phyloP scores from a whole-genome alignment of 441 rosid genomes.

The Aquilaria agallochum region DNA sequence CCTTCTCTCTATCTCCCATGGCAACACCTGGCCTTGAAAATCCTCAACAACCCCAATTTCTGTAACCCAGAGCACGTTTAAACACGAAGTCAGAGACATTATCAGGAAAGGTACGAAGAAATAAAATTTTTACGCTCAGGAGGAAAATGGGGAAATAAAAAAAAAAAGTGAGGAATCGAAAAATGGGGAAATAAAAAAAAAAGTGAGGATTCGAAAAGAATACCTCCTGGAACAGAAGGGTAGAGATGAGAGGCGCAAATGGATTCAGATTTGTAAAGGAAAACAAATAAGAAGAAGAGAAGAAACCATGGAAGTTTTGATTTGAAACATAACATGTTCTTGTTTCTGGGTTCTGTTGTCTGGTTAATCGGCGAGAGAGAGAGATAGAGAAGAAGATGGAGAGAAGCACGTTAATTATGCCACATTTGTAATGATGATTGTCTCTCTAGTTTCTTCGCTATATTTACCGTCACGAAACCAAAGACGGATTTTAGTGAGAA shows the following conservation, averaged over 20 bases:
- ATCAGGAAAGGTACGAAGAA: neutral
- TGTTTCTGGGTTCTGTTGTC: neutral
- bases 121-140: neutral
- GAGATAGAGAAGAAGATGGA: constrained; percentile 1
- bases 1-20: constrained; percentile 43
- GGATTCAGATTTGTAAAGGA: constrained; percentile 18
- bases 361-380: neutral
- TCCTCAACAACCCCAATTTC: constrained; percentile 14
- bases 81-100: neutral
- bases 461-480: too few species aligned
- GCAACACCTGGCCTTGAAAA: constrained; percentile 21
- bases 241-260: constrained; percentile 18
- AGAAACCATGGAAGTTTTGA: constrained; percentile 28
- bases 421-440: too few species aligned
- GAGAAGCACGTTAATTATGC: neutral
- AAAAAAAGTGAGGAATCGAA: too few species aligned
- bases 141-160: neutral
- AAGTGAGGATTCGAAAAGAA: neutral
- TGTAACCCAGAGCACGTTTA: neutral
- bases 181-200: too few species aligned
- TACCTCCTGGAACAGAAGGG: constrained; percentile 22
- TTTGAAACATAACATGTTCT: constrained; percentile 29
- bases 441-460: too few species aligned
- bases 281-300: constrained; percentile 17
- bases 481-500: too few species aligned